A percentile compares a stretch with the other conserved stretches of the same genome.
Conservation (phyloP, 2,329 filamentous ascomycete genomes). For the Diaporthe caulivora region DNA sequence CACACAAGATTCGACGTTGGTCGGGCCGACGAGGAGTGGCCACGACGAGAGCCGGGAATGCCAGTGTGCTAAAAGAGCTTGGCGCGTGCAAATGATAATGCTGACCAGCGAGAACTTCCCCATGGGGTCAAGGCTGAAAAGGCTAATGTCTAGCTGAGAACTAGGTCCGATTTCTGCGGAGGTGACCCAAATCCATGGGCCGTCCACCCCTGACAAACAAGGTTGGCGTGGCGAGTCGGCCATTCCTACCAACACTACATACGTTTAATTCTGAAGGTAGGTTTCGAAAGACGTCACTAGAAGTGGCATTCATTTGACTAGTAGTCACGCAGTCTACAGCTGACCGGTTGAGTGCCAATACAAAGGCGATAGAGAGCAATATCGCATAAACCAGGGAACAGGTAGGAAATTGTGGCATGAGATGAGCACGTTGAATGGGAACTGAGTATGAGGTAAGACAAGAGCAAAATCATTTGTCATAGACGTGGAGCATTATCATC, state of each 20-base stretch:
- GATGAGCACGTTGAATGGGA: not conserved
- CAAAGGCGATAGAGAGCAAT: not conserved
- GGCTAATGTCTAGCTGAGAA: conserved; percentile 20
- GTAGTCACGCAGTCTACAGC: no score
- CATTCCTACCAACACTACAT: not conserved
- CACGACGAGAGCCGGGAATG: not conserved
- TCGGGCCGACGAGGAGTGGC: conserved; percentile 18
- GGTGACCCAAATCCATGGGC: not conserved
- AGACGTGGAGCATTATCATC: not conserved
- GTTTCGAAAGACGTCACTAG: not conserved
- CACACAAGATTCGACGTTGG: conserved; percentile 12
- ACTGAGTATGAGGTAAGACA: not conserved
- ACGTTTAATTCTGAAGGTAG: not conserved
- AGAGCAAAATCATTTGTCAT: not conserved
- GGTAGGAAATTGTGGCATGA: not conserved
- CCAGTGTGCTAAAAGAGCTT: not conserved
- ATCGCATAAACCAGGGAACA: not conserved
- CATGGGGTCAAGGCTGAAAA: conserved; percentile 24
- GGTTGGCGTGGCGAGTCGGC: not conserved
- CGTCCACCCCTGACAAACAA: conserved; percentile 4
- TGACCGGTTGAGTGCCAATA: no score
- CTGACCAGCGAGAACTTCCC: conserved; percentile 25
- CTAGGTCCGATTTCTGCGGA: conserved; percentile 13
- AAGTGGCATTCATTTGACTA: not conserved
- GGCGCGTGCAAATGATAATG: conserved; percentile 15